Evolutionary conservation across 495 filamentous ascomycete species (phyloP).

Genomic region (Schizothecium vesticola): DNA sequence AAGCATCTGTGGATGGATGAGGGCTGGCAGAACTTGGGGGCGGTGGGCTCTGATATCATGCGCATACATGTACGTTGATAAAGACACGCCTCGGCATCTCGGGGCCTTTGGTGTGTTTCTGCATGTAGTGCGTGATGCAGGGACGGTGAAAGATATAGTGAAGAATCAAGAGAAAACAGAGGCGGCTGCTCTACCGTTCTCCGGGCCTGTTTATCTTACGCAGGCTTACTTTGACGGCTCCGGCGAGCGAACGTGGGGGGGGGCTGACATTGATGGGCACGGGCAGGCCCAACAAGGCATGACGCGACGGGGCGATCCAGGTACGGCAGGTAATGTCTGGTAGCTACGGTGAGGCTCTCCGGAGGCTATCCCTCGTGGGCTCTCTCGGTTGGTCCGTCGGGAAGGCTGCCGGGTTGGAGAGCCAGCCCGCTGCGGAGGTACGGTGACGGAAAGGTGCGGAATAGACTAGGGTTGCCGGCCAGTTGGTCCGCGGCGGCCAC

Average conservation of each 20-base stretch:
- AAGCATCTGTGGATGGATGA: neutral
- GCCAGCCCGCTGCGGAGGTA: neutral
- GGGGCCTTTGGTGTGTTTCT: neutral
- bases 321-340: neutral
- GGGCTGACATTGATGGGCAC: neutral
- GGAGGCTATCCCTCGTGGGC: neutral
- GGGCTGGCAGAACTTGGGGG: neutral
- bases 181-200: neutral
- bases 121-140: neutral
- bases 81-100: neutral
- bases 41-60: neutral
- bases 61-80: neutral
- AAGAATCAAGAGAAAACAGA: slow-evolving; percentile 7
- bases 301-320: slow-evolving; percentile 1
- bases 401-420: neutral
- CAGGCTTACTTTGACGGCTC: neutral
- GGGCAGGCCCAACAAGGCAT: slow-evolving; percentile 3
- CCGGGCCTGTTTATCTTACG: neutral
- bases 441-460: neutral
- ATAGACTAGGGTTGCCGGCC: too few relatives aligned
- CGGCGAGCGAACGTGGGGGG: slow-evolving; percentile 1
- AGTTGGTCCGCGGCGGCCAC: neutral
- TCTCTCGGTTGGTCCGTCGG: neutral
- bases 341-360: neutral
- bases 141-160: slow-evolving; percentile 1